Conservation (phyloP, 2,329 filamentous ascomycete species). For the Xylaria sp. region DNA sequence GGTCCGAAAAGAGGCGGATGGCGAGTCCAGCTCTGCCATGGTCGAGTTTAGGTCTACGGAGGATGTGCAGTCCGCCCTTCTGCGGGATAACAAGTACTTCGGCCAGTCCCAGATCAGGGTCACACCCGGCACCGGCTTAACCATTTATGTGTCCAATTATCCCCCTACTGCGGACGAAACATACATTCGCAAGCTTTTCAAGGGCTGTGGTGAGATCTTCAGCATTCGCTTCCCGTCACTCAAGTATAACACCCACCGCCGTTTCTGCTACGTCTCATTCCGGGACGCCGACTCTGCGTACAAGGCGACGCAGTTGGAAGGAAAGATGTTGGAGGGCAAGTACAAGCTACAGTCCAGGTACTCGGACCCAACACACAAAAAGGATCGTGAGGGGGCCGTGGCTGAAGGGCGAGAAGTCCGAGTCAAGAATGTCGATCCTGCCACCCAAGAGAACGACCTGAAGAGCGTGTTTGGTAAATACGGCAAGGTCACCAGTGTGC, state of each 20-base stretch:
- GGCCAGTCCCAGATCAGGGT: conserved; percentile 75
- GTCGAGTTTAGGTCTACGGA: conserved; percentile 84
- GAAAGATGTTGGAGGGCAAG: conserved; percentile 67
- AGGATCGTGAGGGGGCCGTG: conserved; percentile 76
- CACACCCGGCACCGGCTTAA: conserved; percentile 73
- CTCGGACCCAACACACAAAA: conserved; percentile 79
- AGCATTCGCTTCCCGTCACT: conserved; percentile 89
- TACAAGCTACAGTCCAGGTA: conserved; percentile 77
- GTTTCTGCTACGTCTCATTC: conserved; percentile 97
- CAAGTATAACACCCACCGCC: conserved; percentile 82
- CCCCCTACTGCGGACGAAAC: conserved; percentile 74
- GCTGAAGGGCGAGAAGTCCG: conserved; percentile 89
- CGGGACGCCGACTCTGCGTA: conserved; percentile 67
- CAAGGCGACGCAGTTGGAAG: conserved; percentile 73
- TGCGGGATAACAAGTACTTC: conserved; percentile 80
- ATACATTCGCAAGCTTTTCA: conserved; percentile 70
- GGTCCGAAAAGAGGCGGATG: conserved; percentile 63
- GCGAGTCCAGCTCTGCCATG: conserved; percentile 68
- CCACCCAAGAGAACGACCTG: conserved; percentile 68
- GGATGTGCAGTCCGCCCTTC: conserved; percentile 79
- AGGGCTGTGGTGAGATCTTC: conserved; percentile 77
- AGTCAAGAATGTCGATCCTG: conserved; percentile 68
- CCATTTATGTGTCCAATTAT: conserved; percentile 89
- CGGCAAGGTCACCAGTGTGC: conserved; percentile 73
- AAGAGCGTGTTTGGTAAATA: conserved; percentile 72